Base-by-base conservation (phyloP, 176 grass and related monocot genomes). In the Musa acuminata region DNA sequence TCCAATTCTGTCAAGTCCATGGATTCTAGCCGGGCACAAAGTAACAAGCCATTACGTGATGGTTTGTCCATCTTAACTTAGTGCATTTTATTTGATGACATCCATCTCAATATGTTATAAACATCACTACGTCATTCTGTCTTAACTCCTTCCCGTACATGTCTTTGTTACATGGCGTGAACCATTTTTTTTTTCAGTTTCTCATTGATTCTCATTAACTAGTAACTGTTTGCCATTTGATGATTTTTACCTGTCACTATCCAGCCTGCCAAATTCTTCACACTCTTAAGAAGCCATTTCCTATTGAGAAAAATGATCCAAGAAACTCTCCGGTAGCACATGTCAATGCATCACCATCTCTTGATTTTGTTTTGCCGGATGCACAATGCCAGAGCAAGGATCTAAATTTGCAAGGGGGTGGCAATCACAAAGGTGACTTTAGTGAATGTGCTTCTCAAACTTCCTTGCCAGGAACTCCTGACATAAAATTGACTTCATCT, bases 261-360 rank as follows among this genome's bases (percentile, higher is more conserved):
- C 19, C 76, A 91, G 88, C 80, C 25, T 83, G 63, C 57, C 80
- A 85, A 66, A 91, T 91, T 74, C 49, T 91, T 48, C 87, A 68
- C 26, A 83, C 81, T 83, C 82, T 91, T 69, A 80, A 82, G 85
- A 79, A 79, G 65, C 85, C 77, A 69, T 80, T 79, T 24, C 76
- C 49, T 11, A 22, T 60, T 67, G 51, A 62, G 11, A 74, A 52
- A 75, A 22, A n/a, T 78, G 17, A 62, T 49, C 13, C 26, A n/a
- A 49, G 59, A 60, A 54, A n/a, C 0, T 4, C 21, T 71, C 52
- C 53, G 27, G 62, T 68, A 69, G 68, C 16, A 49, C 72, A 76
- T 80, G 52, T 29, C 66, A 29, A 29, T 59, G 75, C 77, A 66
- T 77, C 51, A 1, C 17, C 53, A 67, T 80, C 85, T 76, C 76